Percentiles rank a stretch among this genome's conserved stretches.
phyloP scores from a whole-genome alignment of 108 stramenopile species.

The Aurantiochytrium sp. region DNA sequence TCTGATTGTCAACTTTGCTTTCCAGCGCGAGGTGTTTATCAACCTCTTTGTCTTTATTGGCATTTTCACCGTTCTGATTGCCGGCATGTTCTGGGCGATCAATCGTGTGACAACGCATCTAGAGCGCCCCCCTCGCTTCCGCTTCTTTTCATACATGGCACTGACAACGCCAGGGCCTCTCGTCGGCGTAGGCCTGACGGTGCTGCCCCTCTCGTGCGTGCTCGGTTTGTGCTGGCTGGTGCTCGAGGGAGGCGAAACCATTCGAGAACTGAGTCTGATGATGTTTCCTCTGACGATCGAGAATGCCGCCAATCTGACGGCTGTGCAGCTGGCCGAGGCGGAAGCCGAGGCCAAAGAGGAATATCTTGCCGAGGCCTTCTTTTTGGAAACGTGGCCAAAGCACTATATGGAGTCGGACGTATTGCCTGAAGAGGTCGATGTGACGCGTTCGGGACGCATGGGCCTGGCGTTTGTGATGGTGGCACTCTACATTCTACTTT shows the following conservation, averaged over 20 bases:
- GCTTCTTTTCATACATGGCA: conserved; percentile 49
- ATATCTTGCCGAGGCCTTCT: not conserved
- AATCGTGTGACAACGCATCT: conserved; percentile 57
- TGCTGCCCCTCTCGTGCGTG: conserved; percentile 56
- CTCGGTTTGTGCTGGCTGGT: conserved; percentile 34
- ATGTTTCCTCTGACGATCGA: not conserved
- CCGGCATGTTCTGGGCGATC: conserved; percentile 55
- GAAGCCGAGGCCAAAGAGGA: not conserved
- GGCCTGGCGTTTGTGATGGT: conserved; percentile 63
- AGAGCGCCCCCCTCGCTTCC: conserved; percentile 56
- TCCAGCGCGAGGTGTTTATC: conserved; percentile 57
- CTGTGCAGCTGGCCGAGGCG: not conserved
- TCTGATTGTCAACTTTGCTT: conserved; percentile 69
- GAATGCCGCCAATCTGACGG: not conserved
- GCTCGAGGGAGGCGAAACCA: not conserved
- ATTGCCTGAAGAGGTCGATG: conserved; percentile 41
- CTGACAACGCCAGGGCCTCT: conserved; percentile 58
- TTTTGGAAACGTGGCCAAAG: conserved; percentile 27
- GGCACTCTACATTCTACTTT: conserved; percentile 37
- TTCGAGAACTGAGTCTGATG: not conserved
- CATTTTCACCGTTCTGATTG: conserved; percentile 47
- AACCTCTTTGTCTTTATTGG: conserved; percentile 66
- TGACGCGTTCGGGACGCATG: conserved; percentile 55
- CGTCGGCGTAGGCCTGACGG: conserved; percentile 55
- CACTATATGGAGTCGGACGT: conserved; percentile 55